Conservation (phyloP, 495 filamentous ascomycete genomes). For the Cudoniella acicularis region DNA sequence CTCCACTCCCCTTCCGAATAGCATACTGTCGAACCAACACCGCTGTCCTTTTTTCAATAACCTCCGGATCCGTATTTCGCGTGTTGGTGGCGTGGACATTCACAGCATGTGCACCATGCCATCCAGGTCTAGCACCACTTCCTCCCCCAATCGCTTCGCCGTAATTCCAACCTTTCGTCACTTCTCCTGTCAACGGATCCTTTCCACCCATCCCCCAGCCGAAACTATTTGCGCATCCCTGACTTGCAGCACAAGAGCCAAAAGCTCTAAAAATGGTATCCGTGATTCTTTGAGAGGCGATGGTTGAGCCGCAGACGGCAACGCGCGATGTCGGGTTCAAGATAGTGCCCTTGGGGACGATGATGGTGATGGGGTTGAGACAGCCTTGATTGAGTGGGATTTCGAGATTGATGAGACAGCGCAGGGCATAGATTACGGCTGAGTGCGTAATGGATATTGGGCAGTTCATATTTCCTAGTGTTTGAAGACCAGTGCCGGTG, state of each 20-base stretch:
- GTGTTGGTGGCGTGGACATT: constrained; percentile 76
- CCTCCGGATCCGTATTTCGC: constrained; percentile 66
- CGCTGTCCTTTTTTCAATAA: constrained; percentile 66
- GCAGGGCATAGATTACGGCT: constrained; percentile 28
- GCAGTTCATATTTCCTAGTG: constrained; percentile 18
- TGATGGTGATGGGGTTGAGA: constrained; percentile 23
- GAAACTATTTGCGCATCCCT: constrained; percentile 26
- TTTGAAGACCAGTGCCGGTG: constrained; percentile 31
- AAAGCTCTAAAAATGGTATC: constrained; percentile 31
- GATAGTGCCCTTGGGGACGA: constrained; percentile 19
- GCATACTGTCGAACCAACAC: constrained; percentile 60
- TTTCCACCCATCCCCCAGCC: constrained; percentile 18
- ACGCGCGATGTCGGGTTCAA: constrained; percentile 20
- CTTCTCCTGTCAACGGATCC: neutral
- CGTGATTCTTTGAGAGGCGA: constrained; percentile 28
- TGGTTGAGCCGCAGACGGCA: constrained; percentile 24
- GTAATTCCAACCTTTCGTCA: constrained; percentile 57
- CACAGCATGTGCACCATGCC: constrained; percentile 64
- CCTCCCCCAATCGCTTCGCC: constrained; percentile 70
- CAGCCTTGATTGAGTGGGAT: constrained; percentile 32
- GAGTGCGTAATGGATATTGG: constrained; percentile 25
- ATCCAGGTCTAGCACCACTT: constrained; percentile 59
- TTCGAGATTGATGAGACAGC: constrained; percentile 23
- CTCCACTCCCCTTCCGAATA: constrained; percentile 42
- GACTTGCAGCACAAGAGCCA: constrained; percentile 24